Evolutionary conservation across 2,329 filamentous ascomycete species (phyloP).

Genomic region (Akanthomyces uredinophilus): DNA sequence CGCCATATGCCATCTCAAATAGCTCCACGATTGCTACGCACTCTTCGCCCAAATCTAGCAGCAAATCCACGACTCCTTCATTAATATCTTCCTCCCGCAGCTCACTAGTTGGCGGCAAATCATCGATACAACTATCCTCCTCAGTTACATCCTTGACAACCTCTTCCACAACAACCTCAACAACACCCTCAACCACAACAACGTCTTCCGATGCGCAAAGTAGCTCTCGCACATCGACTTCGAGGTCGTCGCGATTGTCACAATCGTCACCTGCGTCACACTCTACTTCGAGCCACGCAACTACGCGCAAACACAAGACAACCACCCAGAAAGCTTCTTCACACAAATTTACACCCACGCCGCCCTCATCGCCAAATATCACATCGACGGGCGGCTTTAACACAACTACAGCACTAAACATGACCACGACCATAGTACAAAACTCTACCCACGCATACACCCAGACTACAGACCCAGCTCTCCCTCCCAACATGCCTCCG

Average conservation of each 20-base stretch:
- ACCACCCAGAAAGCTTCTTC: background rate
- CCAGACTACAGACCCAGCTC: background rate
- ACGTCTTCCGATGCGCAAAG: background rate
- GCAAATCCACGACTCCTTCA: background rate
- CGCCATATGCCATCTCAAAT: slow-evolving; percentile 6
- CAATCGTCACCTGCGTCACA: background rate
- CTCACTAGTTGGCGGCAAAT: background rate
- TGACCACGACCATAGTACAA: background rate
- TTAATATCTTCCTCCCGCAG: background rate
- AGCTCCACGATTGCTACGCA: background rate
- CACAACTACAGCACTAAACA: background rate
- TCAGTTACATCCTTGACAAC: background rate
- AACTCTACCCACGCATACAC: background rate
- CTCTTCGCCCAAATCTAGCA: background rate
- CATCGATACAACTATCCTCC: background rate
- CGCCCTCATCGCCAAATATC: background rate
- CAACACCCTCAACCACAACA: background rate
- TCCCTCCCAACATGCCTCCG: background rate
- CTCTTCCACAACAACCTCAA: background rate
- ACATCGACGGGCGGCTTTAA: background rate
- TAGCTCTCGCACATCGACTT: background rate
- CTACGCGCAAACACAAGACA: background rate
- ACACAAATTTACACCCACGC: background rate
- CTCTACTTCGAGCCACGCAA: background rate
- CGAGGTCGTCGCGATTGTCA: background rate